Percentiles rank a stretch among this genome's conserved stretches.
phyloP scores from a whole-genome alignment of 495 filamentous ascomycete species.

The Clohesyomyces aquaticus region DNA sequence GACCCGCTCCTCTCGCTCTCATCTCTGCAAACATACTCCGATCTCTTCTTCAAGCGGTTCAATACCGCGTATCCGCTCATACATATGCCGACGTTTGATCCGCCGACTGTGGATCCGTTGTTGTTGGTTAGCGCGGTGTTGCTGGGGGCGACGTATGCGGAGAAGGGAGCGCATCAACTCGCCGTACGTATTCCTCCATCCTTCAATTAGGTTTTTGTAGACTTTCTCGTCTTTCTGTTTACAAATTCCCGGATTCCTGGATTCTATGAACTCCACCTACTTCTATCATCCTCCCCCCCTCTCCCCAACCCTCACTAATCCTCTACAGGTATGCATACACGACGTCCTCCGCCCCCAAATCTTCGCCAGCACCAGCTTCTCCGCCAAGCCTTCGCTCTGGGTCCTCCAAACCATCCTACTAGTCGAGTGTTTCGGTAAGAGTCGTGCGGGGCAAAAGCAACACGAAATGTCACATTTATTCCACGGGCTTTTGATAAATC shows the following conservation, averaged over 20 bases:
- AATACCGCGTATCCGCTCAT: conserved; percentile 60
- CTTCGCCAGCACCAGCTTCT: conserved; percentile 37
- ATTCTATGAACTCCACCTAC: conserved; percentile 21
- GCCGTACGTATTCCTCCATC: conserved; percentile 48
- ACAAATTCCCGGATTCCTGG: too few species aligned
- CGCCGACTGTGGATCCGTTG: conserved; percentile 51
- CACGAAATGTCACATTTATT: conserved; percentile 60
- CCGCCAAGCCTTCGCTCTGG: conserved; percentile 34
- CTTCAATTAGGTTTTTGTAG: too few species aligned
- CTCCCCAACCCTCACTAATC: too few species aligned
- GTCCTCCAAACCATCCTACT: conserved; percentile 59
- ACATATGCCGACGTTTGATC: conserved; percentile 57
- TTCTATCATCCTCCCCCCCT: too few species aligned
- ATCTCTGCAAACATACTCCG: conserved; percentile 56
- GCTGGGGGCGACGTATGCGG: conserved; percentile 60
- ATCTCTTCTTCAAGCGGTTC: conserved; percentile 60
- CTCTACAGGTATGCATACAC: conserved; percentile 35
- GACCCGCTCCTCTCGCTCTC: conserved; percentile 54
- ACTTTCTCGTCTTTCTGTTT: too few species aligned
- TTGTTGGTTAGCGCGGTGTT: conserved; percentile 56
- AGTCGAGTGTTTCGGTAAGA: conserved; percentile 64
- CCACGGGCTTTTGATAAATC: conserved; percentile 61
- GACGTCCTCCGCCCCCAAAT: conserved; percentile 38
- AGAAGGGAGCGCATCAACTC: conserved; percentile 59
- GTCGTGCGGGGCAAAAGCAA: conserved; percentile 58